Evolutionary conservation across 805 yeast genomes (phyloP), one percentile per base, ranked within the genome.

Genomic region (Metschnikowia amazonensis): DNA sequence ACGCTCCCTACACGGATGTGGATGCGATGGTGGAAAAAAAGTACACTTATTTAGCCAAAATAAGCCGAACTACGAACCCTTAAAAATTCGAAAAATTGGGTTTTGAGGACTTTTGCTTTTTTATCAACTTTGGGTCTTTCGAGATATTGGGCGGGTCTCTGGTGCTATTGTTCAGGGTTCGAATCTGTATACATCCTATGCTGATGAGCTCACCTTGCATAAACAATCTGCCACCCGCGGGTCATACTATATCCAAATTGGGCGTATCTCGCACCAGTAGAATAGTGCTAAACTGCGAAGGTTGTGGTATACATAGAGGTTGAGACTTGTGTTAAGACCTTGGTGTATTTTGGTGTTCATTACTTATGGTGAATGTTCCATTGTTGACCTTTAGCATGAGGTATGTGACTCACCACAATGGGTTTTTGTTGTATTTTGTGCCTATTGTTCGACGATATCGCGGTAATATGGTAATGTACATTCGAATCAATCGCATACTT

Each of bases 21-120:
- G 38, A 35, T 35, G 38, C 38, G 38, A 35, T 35, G 38, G 29
- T 20, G 36, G 38, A 35, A 35, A 35, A 35, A 35, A 35, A 14
- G 20, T 24, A n/a, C 29, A 10, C 28, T 35, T 14, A 20, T n/a
- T n/a, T 20, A 23, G 38, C n/a, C 38, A 23, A 14, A 14, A 5
- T 7, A 35, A 7, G 9, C 13, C 23, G 5, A 34, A 13, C 36
- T 21, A 20, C 36, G 16, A 21, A 25, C 9, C 13, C 36, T n/a
- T 21, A 13, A n/a, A 21, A 21, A 4, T 20, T 3, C 11, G 27
- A 34, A 20, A 18, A 34, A 2, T 10, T 13, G 10, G 16, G n/a
- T n/a, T n/a, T n/a, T n/a, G n/a, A n/a, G n/a, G n/a, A 13, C 24
- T 21, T 21, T 4, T n/a, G 16, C 13, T 13, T 20, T 13, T 18